A percentile compares a stretch with the other conserved stretches of the same genome.
phyloP scores from a whole-genome alignment of 305 asterid genomes.

The Rubia peregrina region DNA sequence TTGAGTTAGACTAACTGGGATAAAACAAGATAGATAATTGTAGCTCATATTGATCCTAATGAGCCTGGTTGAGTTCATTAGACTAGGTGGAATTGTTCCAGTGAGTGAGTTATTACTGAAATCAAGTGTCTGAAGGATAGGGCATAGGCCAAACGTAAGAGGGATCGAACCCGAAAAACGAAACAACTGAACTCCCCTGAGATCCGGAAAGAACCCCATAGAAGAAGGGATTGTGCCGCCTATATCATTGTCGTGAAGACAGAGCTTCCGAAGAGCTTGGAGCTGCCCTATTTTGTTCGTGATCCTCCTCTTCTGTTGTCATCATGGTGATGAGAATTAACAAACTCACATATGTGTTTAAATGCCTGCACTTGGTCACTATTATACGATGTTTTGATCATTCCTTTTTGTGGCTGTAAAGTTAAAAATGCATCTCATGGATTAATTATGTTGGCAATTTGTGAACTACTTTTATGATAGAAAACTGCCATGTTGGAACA shows the following conservation, averaged over 20 bases:
- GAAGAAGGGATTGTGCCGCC: slow-evolving; percentile 64
- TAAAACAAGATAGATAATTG: slow-evolving; percentile 57
- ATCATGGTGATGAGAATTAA: too few species aligned
- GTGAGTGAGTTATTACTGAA: slow-evolving; percentile 58
- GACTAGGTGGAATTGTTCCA: slow-evolving; percentile 44
- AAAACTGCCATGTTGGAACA: too few species aligned
- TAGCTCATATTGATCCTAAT: slow-evolving; percentile 61
- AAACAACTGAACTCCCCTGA: slow-evolving; percentile 80
- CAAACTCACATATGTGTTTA: too few species aligned
- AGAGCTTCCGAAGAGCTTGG: slow-evolving; percentile 74
- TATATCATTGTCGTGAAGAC: slow-evolving; percentile 80
- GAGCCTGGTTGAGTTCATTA: slow-evolving; percentile 64
- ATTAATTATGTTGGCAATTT: too few species aligned
- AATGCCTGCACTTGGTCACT: too few species aligned
- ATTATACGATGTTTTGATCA: too few species aligned
- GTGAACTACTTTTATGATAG: too few species aligned
- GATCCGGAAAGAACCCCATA: slow-evolving; percentile 60
- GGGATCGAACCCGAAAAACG: slow-evolving; percentile 74
- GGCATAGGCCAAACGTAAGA: slow-evolving; percentile 53
- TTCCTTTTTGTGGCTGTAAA: too few species aligned
- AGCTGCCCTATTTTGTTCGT: slow-evolving; percentile 67
- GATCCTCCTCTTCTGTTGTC: slow-evolving; percentile 44
- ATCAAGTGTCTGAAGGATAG: slow-evolving; percentile 73
- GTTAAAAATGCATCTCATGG: too few species aligned
- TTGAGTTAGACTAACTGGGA: slow-evolving; percentile 44